A percentile compares a stretch with the other conserved stretches of the same genome.
Evolutionary conservation across 805 yeast species (phyloP).

Genomic region (Barnettozyma siamensis): DNA sequence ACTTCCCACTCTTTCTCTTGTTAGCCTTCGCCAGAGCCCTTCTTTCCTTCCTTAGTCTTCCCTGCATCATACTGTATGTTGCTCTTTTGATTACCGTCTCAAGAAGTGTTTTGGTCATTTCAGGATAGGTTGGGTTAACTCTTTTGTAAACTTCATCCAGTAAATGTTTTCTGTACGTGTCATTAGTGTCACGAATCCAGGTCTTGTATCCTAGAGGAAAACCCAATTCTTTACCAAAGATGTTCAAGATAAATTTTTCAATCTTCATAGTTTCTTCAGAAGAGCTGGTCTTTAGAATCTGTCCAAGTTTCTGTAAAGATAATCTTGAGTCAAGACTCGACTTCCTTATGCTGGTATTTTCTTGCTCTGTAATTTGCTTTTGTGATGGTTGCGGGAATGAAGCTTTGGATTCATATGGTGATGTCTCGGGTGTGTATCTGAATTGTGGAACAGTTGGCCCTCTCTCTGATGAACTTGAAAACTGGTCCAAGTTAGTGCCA

Average conservation of each 20-base stretch:
- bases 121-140: constrained; percentile 16
- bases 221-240: constrained; percentile 52
- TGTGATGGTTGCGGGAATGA: constrained; percentile 1
- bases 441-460: not conserved
- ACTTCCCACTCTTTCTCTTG: not conserved
- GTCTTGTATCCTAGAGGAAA: constrained; percentile 74
- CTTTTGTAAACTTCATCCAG: constrained; percentile 43
- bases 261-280: constrained; percentile 50
- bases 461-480: not conserved
- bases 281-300: constrained; percentile 42
- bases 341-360: not conserved
- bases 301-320: constrained; percentile 50
- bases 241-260: constrained; percentile 46
- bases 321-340: constrained; percentile 44
- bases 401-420: constrained; percentile 1
- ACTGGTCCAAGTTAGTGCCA: not conserved
- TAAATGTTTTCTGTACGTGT: constrained; percentile 41
- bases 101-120: constrained; percentile 33
- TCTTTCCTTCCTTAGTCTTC: constrained; percentile 63
- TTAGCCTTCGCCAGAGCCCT: constrained; percentile 37
- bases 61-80: constrained; percentile 74
- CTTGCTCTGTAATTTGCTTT: too few species aligned
- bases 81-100: constrained; percentile 79
- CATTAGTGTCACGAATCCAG: constrained; percentile 77
- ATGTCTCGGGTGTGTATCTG: not conserved